A percentile compares a stretch with the other conserved stretches of the same genome.
These are phyloP conservation scores for Pythium apleroticum DNA, from an alignment of 352 stramenopile species.

Conservation along the genomic window DNA sequence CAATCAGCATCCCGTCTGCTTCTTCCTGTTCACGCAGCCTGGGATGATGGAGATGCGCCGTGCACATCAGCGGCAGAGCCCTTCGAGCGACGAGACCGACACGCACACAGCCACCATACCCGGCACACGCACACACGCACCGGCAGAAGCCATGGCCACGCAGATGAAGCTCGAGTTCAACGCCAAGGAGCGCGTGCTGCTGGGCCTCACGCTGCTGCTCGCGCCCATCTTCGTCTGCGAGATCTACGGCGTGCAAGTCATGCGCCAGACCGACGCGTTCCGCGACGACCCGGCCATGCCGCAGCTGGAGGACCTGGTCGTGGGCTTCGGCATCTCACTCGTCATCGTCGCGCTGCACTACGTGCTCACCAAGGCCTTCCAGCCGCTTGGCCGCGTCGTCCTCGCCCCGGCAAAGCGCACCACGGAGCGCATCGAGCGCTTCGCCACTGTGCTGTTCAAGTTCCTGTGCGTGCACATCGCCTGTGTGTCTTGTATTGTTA, in stretches of 20 bases:
- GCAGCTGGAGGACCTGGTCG: constrained; percentile 42
- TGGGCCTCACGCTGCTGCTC: constrained; percentile 57
- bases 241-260: constrained; percentile 49
- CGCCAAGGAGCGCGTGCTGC: constrained; percentile 58
- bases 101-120: not conserved
- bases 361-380: constrained; percentile 35
- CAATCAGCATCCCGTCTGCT: not conserved
- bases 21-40: not conserved
- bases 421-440: constrained; percentile 56
- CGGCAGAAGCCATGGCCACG: constrained; percentile 33
- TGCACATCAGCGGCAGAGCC: not conserved
- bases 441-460: constrained; percentile 74
- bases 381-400: constrained; percentile 43
- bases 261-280: constrained; percentile 37
- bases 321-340: constrained; percentile 32
- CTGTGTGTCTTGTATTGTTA: not conserved
- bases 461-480: constrained; percentile 40
- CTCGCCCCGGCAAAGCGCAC: constrained; percentile 55
- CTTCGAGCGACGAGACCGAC: constrained; percentile 1
- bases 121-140: not conserved
- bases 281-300: constrained; percentile 40
- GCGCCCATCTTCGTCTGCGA: constrained; percentile 55
- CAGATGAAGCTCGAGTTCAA: constrained; percentile 65
- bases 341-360: constrained; percentile 46
- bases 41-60: not conserved